phyloP scores from a whole-genome alignment of 192 early-diverging fungal species.

The Phlyctochytrium bullatum region DNA sequence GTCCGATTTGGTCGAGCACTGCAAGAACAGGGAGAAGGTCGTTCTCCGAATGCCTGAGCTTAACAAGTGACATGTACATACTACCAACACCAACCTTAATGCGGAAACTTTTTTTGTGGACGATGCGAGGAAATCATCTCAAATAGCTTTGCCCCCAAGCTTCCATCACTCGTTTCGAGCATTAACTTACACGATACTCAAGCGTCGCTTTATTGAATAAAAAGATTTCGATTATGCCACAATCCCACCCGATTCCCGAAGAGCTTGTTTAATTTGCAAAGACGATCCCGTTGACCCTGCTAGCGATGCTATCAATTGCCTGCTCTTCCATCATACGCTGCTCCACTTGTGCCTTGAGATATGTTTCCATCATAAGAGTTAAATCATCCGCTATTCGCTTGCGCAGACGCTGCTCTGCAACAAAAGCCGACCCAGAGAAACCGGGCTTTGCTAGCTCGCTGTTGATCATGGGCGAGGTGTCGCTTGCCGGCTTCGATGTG shows the following conservation, averaged over 20 bases:
- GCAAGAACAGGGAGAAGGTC: constrained; percentile 69
- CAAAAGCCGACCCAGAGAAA: not conserved
- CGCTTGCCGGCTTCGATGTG: constrained; percentile 4
- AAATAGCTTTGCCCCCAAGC: too few species aligned
- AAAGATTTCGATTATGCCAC: not conserved
- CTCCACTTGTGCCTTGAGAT: constrained; percentile 4
- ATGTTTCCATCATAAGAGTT: constrained; percentile 9
- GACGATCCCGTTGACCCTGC: not conserved
- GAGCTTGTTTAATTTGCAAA: not conserved
- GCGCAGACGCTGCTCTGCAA: not conserved
- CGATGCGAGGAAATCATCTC: too few species aligned
- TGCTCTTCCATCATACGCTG: not conserved
- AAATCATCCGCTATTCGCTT: constrained; percentile 21
- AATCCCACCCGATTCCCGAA: not conserved
- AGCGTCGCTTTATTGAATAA: not conserved
- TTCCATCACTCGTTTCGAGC: too few species aligned
- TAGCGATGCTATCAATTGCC: not conserved
- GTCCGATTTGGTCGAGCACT: constrained; percentile 63
- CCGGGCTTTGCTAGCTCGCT: not conserved
- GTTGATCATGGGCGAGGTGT: not conserved
- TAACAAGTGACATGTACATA: too few species aligned
- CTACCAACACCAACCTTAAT: too few species aligned
- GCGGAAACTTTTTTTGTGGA: too few species aligned
- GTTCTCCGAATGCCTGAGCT: constrained; percentile 86
- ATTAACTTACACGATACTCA: too few species aligned